Percentiles rank a stretch among this genome's conserved stretches.
phyloP scores from a whole-genome alignment of 441 rosid species.

The Mallotus repandus region DNA sequence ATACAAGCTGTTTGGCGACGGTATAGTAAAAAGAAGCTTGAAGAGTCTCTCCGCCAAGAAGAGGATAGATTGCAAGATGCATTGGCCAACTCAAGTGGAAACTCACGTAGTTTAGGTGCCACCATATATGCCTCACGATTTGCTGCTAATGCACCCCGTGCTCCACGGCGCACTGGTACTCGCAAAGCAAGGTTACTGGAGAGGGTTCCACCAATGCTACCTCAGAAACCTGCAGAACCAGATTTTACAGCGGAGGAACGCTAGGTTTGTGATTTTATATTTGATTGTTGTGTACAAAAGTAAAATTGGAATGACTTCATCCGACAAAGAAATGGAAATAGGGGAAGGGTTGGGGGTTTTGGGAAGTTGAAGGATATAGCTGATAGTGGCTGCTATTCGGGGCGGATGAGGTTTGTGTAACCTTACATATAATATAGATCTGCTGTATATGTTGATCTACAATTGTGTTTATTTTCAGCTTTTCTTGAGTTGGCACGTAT shows the following conservation, averaged over 20 bases:
- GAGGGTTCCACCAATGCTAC: conserved; percentile 41
- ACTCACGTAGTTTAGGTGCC: conserved; percentile 69
- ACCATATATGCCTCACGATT: conserved; percentile 74
- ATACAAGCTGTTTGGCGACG: conserved; percentile 26
- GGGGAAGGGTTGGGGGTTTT: too few species aligned
- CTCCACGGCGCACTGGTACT: conserved; percentile 41
- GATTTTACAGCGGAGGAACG: conserved; percentile 57
- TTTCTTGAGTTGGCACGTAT: too few species aligned
- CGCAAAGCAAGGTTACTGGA: conserved; percentile 52
- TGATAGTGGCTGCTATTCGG: too few species aligned
- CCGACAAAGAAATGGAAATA: neutral
- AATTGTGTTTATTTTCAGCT: too few species aligned
- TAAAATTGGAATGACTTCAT: neutral
- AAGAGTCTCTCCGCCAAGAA: conserved; percentile 44
- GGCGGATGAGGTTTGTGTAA: too few species aligned
- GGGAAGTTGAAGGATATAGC: too few species aligned
- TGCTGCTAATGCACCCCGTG: conserved; percentile 68
- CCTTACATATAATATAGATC: too few species aligned
- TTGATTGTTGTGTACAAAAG: conserved; percentile 1
- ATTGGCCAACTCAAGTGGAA: conserved; percentile 50
- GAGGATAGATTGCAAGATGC: conserved; percentile 75
- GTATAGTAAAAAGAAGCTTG: conserved; percentile 13
- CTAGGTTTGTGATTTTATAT: conserved; percentile 13
- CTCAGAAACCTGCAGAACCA: conserved; percentile 83
- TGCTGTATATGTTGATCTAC: too few species aligned